Conservation (phyloP, 345 rosid species). For the Rhizophora mangle region DNA sequence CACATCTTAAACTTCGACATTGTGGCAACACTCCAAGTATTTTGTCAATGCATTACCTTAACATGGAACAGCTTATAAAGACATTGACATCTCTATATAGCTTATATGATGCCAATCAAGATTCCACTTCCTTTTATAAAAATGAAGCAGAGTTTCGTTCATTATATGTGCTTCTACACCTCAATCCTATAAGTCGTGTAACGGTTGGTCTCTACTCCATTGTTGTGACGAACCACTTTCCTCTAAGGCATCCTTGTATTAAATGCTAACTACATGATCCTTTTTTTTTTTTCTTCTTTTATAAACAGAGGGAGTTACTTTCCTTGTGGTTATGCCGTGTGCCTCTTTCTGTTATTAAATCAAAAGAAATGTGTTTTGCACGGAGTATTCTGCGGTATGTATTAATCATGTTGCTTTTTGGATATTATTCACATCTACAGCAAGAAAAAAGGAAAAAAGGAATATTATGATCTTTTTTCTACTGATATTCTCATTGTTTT, state of each 20-base stretch:
- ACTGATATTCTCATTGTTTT: background rate
- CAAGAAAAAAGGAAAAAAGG: background rate
- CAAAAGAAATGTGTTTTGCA: slow-evolving; percentile 73
- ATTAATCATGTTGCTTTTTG: background rate
- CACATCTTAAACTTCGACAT: slow-evolving; percentile 65
- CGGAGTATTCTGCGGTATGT: slow-evolving; percentile 63
- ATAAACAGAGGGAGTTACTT: no score
- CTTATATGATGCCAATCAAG: slow-evolving; percentile 65
- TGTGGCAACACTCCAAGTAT: slow-evolving; percentile 36
- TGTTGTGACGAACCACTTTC: no score
- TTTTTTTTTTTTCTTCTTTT: no score
- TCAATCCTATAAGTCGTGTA: no score
- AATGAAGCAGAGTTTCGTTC: slow-evolving; percentile 80
- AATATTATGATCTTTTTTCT: background rate
- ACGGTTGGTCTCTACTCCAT: no score
- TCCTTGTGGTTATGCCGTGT: no score
- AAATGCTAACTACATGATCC: no score
- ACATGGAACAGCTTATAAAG: slow-evolving; percentile 89
- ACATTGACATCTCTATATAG: slow-evolving; percentile 62
- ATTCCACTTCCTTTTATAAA: slow-evolving; percentile 27
- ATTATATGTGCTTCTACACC: slow-evolving; percentile 77
- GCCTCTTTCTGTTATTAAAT: slow-evolving; percentile 44
- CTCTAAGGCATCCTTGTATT: no score
- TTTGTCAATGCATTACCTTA: slow-evolving; percentile 65
- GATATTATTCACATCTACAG: background rate